These are phyloP conservation scores for Fusarium sp. DNA, from an alignment of 2,329 filamentous ascomycete genomes.

Conservation along the genomic window DNA sequence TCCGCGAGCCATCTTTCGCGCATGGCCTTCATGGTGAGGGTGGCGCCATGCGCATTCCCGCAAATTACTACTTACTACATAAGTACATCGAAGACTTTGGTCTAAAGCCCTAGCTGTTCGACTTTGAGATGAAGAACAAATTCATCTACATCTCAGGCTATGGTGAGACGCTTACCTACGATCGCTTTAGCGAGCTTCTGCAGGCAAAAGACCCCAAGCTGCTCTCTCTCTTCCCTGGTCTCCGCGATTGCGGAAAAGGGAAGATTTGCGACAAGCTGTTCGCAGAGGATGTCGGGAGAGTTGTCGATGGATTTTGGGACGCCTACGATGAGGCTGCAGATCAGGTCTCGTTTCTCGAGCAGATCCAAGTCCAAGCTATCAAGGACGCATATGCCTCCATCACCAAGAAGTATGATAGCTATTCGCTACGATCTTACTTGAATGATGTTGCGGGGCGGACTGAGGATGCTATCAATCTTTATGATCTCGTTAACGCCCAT, in stretches of 20 bases:
- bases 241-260: background rate
- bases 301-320: background rate
- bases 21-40: background rate
- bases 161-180: background rate
- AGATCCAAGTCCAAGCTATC: background rate
- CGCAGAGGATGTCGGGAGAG: background rate
- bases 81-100: background rate
- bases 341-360: background rate
- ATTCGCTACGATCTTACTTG: background rate
- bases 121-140: conserved; percentile 1
- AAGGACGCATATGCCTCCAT: background rate
- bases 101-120: background rate
- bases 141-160: background rate
- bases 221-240: background rate
- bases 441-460: background rate
- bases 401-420: background rate
- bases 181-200: background rate
- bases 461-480: background rate
- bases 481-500: background rate
- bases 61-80: background rate
- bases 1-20: background rate
- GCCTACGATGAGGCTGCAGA: background rate
- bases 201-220: background rate
- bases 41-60: background rate
- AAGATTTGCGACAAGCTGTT: background rate